Evolutionary conservation across 192 early-diverging fungal genomes (phyloP).

Genomic region (Coemansia sp.): DNA sequence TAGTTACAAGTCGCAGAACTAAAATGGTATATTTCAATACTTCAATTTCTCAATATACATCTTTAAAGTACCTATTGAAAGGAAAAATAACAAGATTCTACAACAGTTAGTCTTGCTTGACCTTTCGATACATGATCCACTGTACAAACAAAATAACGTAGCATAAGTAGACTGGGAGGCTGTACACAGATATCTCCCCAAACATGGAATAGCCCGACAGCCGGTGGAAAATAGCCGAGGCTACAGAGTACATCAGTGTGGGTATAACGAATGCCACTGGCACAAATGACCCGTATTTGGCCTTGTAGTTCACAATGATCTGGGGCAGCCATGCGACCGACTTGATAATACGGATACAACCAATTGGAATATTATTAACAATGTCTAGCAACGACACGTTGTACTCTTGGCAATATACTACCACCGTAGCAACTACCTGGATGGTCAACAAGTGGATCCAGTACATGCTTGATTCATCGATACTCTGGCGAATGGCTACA

Average conservation of each 20-base stretch:
- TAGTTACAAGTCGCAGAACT: background rate
- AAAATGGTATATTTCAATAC: background rate
- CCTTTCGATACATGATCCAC: too few relatives aligned
- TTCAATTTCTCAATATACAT: too few relatives aligned
- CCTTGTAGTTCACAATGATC: constrained; percentile 3
- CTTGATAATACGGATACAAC: background rate
- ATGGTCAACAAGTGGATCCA: constrained; percentile 3
- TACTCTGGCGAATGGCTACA: background rate
- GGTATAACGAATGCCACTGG: background rate
- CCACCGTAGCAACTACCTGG: background rate
- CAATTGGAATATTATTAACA: background rate
- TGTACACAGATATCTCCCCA: background rate
- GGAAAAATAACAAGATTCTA: too few relatives aligned
- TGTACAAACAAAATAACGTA: background rate
- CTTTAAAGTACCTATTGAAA: too few relatives aligned
- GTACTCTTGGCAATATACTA: background rate
- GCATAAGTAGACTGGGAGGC: background rate
- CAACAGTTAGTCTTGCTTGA: too few relatives aligned
- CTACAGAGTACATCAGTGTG: background rate
- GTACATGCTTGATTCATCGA: constrained; percentile 8
- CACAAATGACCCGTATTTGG: background rate
- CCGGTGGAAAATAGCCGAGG: background rate
- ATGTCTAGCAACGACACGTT: background rate
- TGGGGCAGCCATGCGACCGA: constrained; percentile 8
- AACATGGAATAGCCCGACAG: background rate